phyloP scores from a whole-genome alignment of 2,329 filamentous ascomycete genomes.

The Xylaria sp. region DNA sequence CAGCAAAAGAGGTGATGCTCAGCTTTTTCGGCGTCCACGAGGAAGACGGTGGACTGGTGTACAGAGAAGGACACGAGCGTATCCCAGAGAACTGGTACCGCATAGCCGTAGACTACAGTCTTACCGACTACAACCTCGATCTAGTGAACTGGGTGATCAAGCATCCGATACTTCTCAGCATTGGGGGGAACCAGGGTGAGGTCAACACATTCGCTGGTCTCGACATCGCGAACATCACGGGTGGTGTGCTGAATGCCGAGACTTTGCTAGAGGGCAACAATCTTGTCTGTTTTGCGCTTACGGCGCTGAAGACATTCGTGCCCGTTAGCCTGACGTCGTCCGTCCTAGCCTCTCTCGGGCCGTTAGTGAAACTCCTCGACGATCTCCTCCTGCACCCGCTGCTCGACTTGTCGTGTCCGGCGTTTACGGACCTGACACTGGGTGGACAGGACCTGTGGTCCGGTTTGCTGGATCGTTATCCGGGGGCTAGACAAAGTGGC shows the following conservation, averaged over 20 bases:
- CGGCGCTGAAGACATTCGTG: slow-evolving; percentile 54
- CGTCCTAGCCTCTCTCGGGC: slow-evolving; percentile 50
- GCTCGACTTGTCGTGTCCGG: slow-evolving; percentile 47
- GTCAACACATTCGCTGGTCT: slow-evolving; percentile 63
- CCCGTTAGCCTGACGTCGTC: slow-evolving; percentile 55
- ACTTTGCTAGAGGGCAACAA: slow-evolving; percentile 61
- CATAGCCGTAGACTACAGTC: slow-evolving; percentile 57
- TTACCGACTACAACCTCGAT: slow-evolving; percentile 56
- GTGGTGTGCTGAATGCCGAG: slow-evolving; percentile 56
- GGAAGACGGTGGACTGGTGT: slow-evolving; percentile 54
- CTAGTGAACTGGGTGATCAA: slow-evolving; percentile 52
- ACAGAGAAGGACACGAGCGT: slow-evolving; percentile 61
- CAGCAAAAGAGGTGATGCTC: slow-evolving; percentile 55
- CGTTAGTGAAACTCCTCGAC: slow-evolving; percentile 51
- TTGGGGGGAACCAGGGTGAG: slow-evolving; percentile 64
- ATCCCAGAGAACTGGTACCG: slow-evolving; percentile 66
- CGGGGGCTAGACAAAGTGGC: slow-evolving; percentile 32
- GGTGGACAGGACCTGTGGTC: slow-evolving; percentile 42
- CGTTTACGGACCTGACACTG: slow-evolving; percentile 45
- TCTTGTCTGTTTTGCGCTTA: slow-evolving; percentile 53
- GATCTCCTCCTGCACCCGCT: slow-evolving; percentile 47
- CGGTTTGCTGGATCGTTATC: slow-evolving; percentile 37
- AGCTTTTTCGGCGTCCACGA: slow-evolving; percentile 60
- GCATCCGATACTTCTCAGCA: slow-evolving; percentile 56
- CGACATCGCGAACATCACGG: slow-evolving; percentile 55